Evolutionary conservation across 1,284 basidiomycete genomes (phyloP).

Genomic region (Microstroma glucosiphilum): DNA sequence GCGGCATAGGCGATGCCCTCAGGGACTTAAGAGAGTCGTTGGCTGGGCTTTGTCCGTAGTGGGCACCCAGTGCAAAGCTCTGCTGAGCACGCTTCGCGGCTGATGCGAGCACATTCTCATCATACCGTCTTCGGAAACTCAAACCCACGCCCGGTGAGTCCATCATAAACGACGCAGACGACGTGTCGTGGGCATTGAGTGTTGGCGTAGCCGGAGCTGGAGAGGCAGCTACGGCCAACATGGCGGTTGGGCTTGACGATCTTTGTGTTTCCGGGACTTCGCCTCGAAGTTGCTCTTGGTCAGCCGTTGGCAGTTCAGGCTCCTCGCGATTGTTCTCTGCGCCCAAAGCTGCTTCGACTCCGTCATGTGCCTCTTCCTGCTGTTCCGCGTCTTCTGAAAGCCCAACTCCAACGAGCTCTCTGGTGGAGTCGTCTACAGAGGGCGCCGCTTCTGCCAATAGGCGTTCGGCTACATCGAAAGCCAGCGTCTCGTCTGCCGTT

Average conservation of each 20-base stretch:
- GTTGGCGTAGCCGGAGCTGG: not conserved
- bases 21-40: too few species aligned
- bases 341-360: not conserved
- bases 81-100: too few species aligned
- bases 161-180: slow-evolving; percentile 1
- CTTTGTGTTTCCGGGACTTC: not conserved
- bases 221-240: too few species aligned
- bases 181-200: not conserved
- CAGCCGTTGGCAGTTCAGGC: not conserved
- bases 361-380: not conserved
- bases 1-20: too few species aligned
- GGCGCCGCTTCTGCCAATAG: not conserved
- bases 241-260: too few species aligned
- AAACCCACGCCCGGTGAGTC: not conserved
- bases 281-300: not conserved
- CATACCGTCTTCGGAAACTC: too few species aligned
- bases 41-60: too few species aligned
- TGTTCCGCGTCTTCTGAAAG: not conserved
- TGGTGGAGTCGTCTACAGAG: not conserved
- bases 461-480: not conserved
- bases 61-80: too few species aligned
- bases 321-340: not conserved
- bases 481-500: not conserved
- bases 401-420: not conserved
- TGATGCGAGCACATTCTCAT: too few species aligned